Percentiles rank a stretch among this genome's conserved stretches.
Evolutionary conservation across 2,329 filamentous ascomycete species (phyloP).

Genomic region (Clonostachys sp.): DNA sequence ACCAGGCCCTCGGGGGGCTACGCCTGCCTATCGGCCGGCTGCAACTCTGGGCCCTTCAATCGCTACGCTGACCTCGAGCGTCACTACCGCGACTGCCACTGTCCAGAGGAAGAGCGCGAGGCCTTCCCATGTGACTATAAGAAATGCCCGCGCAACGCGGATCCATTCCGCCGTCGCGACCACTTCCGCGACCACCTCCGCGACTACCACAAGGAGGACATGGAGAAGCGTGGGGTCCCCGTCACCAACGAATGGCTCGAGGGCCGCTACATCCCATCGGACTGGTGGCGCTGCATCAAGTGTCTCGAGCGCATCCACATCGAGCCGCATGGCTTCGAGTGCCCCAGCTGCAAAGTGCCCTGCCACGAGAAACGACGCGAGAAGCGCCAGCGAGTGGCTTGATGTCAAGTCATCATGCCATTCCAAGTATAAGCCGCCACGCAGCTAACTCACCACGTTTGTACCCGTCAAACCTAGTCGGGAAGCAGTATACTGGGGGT

Average conservation of each 20-base stretch:
- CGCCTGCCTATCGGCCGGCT: slow-evolving; percentile 16
- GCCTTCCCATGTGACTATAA: slow-evolving; percentile 47
- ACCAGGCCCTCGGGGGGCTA: background rate
- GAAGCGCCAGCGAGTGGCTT: background rate
- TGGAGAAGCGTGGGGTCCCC: slow-evolving; percentile 37
- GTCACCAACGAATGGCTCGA: slow-evolving; percentile 30
- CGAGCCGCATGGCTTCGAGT: slow-evolving; percentile 34
- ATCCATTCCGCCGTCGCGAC: slow-evolving; percentile 48
- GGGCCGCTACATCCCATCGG: slow-evolving; percentile 26
- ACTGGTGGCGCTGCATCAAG: slow-evolving; percentile 51
- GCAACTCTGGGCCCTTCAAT: slow-evolving; percentile 39
- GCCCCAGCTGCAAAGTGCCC: slow-evolving; percentile 34
- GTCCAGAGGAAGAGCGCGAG: slow-evolving; percentile 30
- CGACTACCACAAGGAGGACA: slow-evolving; percentile 50
- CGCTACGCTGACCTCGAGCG: slow-evolving; percentile 50
- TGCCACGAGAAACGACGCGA: slow-evolving; percentile 1
- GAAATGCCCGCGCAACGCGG: slow-evolving; percentile 34
- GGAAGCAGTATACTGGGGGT: background rate
- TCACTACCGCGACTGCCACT: slow-evolving; percentile 45
- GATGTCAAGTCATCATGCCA: background rate
- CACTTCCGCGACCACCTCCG: slow-evolving; percentile 54
- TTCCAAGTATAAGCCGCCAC: no score
- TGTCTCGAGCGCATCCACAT: slow-evolving; percentile 42
- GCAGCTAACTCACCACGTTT: no score
- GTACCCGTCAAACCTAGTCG: no score